Evolutionary conservation across 2,329 filamentous ascomycete species (phyloP), one percentile per base, ranked within the genome.

Genomic region (Ustilaginoidea virens): DNA sequence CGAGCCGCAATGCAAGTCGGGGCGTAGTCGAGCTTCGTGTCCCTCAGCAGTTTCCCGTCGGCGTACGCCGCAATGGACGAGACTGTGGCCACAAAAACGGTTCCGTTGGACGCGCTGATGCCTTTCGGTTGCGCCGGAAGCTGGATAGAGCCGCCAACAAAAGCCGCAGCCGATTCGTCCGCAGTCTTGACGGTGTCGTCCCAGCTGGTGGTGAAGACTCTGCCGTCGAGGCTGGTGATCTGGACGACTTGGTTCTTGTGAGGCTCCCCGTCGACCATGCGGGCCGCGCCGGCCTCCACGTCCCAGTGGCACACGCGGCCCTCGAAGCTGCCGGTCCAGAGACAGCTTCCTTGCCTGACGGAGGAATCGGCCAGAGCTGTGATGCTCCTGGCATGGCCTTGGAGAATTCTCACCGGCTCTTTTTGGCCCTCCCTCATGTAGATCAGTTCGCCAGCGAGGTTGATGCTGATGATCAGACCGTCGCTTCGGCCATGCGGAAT

Each of bases 301-400:
- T 96, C 77, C 87, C 90, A 98, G 32, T 70, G 73, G 48, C 79
- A 80, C 16, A 93, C 71, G 22, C 80, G 71, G 26, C 90, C 90
- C 37, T 98, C 90, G 41, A 86, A 92, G 55, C 85, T 92, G 34
- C 90, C 90, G 1, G 87, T 92, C 64, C 76, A 86, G 10, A 96
- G 54, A 1, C 77, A 80, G 30, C 74, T 63, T 4, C 56, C 59
- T 35, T 75, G 70, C 7, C 56, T 58, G 18, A 67, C 59, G 2
- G 53, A 55, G 8, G 43, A 45, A 13, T 40, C 36, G 5, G 41
- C 43, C 21, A 93, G 59, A 4, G 86, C 74, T 1, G 85, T 96
- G 44, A 96, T 80, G 44, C 73, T 80, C 62, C 87, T 93, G 52
- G 87, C 81, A 51, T 98, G 90, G 15, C 90, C 87, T 35, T 86